These are phyloP conservation scores for Sporothrix brasiliensis DNA, from an alignment of 2,329 filamentous ascomycete genomes.

Conservation along the genomic window DNA sequence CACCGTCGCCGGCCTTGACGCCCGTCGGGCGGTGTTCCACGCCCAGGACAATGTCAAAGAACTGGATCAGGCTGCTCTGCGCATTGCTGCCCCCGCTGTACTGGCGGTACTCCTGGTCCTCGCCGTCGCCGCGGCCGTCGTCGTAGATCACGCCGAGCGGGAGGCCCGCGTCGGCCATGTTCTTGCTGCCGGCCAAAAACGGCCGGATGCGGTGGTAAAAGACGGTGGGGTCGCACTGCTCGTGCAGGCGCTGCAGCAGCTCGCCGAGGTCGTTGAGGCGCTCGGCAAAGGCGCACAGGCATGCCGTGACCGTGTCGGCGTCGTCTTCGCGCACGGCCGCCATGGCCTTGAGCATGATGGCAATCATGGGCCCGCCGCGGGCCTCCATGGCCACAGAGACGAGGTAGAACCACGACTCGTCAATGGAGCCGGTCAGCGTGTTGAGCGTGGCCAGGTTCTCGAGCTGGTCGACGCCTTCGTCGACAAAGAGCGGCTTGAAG, in stretches of 20 bases:
- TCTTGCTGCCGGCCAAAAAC: slow-evolving; percentile 93
- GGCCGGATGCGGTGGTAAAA: slow-evolving; percentile 98
- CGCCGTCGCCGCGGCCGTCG: slow-evolving; percentile 63
- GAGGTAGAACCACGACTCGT: slow-evolving; percentile 99
- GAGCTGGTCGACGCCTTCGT: slow-evolving; percentile 78
- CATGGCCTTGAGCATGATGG: slow-evolving; percentile 87
- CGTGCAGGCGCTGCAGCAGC: slow-evolving; percentile 86
- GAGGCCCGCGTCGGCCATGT: slow-evolving; percentile 91
- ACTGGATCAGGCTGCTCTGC: slow-evolving; percentile 94
- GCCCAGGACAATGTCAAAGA: slow-evolving; percentile 90
- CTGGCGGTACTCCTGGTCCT: slow-evolving; percentile 66
- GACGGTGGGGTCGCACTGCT: slow-evolving; percentile 88
- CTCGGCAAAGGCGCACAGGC: slow-evolving; percentile 82
- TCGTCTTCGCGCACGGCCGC: slow-evolving; percentile 74
- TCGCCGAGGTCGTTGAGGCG: slow-evolving; percentile 80
- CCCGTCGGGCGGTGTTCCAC: slow-evolving; percentile 90
- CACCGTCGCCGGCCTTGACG: slow-evolving; percentile 57
- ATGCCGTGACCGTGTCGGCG: slow-evolving; percentile 69
- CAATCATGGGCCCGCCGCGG: slow-evolving; percentile 81
- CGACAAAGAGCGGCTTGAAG: slow-evolving; percentile 85
- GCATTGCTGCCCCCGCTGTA: slow-evolving; percentile 95
- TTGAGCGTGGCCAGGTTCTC: slow-evolving; percentile 85
- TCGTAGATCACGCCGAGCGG: slow-evolving; percentile 88
- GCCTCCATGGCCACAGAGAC: slow-evolving; percentile 95
- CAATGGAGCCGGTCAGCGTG: slow-evolving; percentile 90